phyloP scores from a whole-genome alignment of 768 basidiomycete genomes.

The Leucogyrophana mollusca region DNA sequence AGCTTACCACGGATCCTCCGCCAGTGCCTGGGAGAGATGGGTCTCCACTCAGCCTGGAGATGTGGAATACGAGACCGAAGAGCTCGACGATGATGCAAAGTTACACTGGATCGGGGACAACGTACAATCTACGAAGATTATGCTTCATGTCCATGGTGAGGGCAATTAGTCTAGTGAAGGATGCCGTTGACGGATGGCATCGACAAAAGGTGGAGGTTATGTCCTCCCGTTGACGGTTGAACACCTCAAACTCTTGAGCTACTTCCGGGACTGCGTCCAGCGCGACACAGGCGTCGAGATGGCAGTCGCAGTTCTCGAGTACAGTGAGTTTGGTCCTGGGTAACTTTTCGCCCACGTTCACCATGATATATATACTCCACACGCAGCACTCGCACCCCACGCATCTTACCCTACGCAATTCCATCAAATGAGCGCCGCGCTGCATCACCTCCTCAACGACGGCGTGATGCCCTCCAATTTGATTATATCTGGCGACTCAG shows the following conservation, averaged over 20 bases:
- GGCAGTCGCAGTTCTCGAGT: not conserved
- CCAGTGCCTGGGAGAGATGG: constrained; percentile 8
- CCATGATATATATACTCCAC: too few relatives aligned
- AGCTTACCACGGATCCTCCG: constrained; percentile 7
- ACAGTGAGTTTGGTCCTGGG: not conserved
- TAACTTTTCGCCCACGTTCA: not conserved
- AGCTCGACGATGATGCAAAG: not conserved
- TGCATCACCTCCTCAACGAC: not conserved
- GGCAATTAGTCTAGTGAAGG: not conserved
- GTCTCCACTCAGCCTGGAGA: constrained; percentile 5
- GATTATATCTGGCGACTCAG: not conserved
- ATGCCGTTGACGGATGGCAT: not conserved
- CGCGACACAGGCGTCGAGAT: not conserved
- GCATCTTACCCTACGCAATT: not conserved
- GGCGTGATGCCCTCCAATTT: not conserved
- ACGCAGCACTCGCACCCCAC: not conserved
- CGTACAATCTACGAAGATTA: not conserved
- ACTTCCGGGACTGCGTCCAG: not conserved
- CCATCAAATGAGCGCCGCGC: not conserved
- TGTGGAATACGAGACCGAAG: constrained; percentile 4
- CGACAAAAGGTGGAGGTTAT: not conserved
- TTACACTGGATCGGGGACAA: not conserved
- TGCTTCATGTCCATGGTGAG: constrained; percentile 1
- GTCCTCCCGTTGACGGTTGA: not conserved
- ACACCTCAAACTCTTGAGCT: not conserved